Evolutionary conservation across 352 stramenopile species (phyloP).

Genomic region (Phytophthora quininea): DNA sequence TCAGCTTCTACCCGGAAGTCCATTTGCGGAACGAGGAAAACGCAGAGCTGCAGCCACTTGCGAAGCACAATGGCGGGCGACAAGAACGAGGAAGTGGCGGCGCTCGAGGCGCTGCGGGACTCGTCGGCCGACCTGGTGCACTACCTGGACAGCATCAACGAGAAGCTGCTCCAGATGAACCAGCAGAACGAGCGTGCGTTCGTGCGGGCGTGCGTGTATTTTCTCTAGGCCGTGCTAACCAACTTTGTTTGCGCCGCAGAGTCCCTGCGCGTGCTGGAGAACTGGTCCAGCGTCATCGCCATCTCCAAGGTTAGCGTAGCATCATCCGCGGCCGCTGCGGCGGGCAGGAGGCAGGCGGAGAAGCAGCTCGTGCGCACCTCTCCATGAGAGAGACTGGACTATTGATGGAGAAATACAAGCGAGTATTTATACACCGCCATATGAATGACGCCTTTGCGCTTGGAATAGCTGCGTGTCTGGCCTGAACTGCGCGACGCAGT

Average conservation of each 20-base stretch:
- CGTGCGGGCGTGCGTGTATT: background rate
- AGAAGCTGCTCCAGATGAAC: constrained; percentile 78
- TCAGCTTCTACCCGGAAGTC: too few relatives aligned
- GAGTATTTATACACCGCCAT: background rate
- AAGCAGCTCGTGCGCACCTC: constrained; percentile 71
- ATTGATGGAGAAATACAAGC: background rate
- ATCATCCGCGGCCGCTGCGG: constrained; percentile 25
- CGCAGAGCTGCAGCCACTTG: too few relatives aligned
- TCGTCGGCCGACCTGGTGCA: constrained; percentile 78
- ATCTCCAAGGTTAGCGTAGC: constrained; percentile 60
- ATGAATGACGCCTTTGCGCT: too few relatives aligned
- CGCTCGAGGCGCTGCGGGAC: constrained; percentile 79
- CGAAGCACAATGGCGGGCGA: constrained; percentile 31
- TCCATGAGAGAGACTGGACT: constrained; percentile 20
- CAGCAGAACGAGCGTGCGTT: constrained; percentile 81
- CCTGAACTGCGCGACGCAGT: background rate
- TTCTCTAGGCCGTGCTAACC: background rate
- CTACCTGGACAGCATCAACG: constrained; percentile 77
- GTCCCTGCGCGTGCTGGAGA: constrained; percentile 79
- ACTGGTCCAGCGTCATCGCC: constrained; percentile 82
- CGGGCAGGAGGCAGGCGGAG: constrained; percentile 36
- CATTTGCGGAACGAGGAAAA: too few relatives aligned
- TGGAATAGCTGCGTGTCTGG: too few relatives aligned
- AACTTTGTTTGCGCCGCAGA: constrained; percentile 30
- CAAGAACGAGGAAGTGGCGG: constrained; percentile 82